phyloP scores from a whole-genome alignment of 176 grass and related monocot species.

The Hyparrhenia diplandra region DNA sequence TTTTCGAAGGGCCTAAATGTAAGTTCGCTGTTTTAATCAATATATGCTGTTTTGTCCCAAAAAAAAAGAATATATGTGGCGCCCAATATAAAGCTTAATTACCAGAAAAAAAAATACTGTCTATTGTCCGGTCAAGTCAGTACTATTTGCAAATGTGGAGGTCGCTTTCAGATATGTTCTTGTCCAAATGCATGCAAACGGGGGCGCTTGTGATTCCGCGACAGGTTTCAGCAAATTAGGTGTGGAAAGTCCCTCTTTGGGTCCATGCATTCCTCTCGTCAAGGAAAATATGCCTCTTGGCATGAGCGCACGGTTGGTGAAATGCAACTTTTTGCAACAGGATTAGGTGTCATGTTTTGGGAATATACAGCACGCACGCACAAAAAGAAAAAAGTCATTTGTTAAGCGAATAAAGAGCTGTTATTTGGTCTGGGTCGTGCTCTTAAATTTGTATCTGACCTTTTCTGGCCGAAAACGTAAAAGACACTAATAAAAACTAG shows the following conservation, averaged over 20 bases:
- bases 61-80: not conserved
- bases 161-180: conserved; percentile 34
- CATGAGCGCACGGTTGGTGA: conserved; percentile 48
- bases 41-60: too few relatives aligned
- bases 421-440: too few relatives aligned
- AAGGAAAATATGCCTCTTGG: conserved; percentile 53
- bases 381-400: too few relatives aligned
- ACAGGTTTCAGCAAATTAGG: conserved; percentile 49
- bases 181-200: conserved; percentile 21
- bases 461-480: too few relatives aligned
- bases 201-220: conserved; percentile 8
- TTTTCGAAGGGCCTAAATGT: too few relatives aligned
- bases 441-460: too few relatives aligned
- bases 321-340: conserved; percentile 20
- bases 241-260: conserved; percentile 8
- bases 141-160: not conserved
- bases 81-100: not conserved
- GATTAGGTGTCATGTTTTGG: conserved; percentile 32
- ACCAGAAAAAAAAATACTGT: not conserved
- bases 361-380: not conserved
- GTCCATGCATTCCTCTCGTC: conserved; percentile 36
- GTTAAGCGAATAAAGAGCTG: too few relatives aligned
- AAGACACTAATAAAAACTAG: too few relatives aligned
- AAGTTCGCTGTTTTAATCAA: too few relatives aligned
- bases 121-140: not conserved